Evolutionary conservation across 768 basidiomycete genomes (phyloP).

Genomic region (Fomitopsis pulvina): DNA sequence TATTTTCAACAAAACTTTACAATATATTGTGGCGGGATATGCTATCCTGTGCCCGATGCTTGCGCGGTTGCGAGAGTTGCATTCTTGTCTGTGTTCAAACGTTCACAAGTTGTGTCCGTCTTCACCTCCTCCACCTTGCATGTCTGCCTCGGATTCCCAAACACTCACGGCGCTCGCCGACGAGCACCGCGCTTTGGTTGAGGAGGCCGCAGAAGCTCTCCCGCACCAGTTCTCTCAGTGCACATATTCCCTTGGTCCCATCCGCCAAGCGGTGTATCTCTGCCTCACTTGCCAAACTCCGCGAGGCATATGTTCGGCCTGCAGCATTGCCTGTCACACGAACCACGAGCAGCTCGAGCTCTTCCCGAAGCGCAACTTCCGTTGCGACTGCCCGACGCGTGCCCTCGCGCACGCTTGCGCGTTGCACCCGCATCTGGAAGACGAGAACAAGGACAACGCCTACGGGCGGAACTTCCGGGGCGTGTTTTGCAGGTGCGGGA

Average conservation of each 20-base stretch:
- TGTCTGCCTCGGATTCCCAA: constrained; percentile 7
- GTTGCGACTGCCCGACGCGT: constrained; percentile 79
- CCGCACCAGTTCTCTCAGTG: constrained; percentile 38
- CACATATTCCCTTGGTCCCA: constrained; percentile 31
- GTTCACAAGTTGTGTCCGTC: neutral
- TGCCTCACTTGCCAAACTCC: constrained; percentile 66
- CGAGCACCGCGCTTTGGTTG: constrained; percentile 26
- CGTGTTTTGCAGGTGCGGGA: constrained; percentile 69
- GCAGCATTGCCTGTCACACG: constrained; percentile 82
- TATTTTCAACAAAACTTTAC: too few relatives aligned
- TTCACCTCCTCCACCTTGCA: constrained; percentile 1
- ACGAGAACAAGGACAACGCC: constrained; percentile 48
- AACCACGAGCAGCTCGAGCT: constrained; percentile 83
- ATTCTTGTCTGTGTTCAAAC: neutral
- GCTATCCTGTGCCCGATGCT: too few relatives aligned
- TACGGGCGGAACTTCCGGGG: constrained; percentile 74
- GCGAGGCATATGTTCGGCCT: constrained; percentile 74
- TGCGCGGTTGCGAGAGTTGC: too few relatives aligned
- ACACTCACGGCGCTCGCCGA: constrained; percentile 24
- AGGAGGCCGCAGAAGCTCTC: constrained; percentile 35
- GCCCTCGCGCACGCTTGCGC: constrained; percentile 56
- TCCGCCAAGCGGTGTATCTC: constrained; percentile 74
- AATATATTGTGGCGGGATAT: too few relatives aligned
- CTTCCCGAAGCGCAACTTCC: constrained; percentile 78
- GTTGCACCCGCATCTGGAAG: constrained; percentile 48